Base-by-base conservation (phyloP, 192 early-diverging fungal species). In the Podila epicladia region DNA sequence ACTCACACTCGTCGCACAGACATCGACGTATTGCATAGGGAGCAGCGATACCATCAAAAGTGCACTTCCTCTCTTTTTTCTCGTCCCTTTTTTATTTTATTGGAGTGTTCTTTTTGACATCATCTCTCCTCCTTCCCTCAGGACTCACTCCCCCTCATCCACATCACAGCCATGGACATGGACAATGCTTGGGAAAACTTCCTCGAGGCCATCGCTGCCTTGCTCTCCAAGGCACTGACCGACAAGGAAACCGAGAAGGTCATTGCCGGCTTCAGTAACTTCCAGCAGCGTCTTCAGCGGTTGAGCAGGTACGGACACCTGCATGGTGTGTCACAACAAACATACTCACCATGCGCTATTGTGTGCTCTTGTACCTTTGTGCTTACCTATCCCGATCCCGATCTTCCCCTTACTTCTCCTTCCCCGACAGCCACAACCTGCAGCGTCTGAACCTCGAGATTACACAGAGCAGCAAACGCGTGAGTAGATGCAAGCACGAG, bases 221-320 rank as follows among this genome's bases (percentile, higher is more conserved):
- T 92, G 22, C 84, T 88, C 20, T 89, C 88, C 63, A 84, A 84
- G 61, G 84, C 87, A 65, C 69, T 92, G 64, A 89, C 91, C 22
- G 88, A 90, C 77, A 73, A 82, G 17, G 91, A 92, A 60, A 89
- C 89, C 17, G 91, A 92, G 67, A 70, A 80, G 8, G 77, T 90
- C 19, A 76, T 90, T 13, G 49, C 66, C 0, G 85, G 86, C 13
- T 84, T 92, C 57, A 86, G 74, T 11, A 75, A 74, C 50, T 89
- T 92, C 76, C 88, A 92, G 72, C 78, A 87, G 69, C 86, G 82
- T 24, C 82, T 92, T 22, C 79, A 86, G 67, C 85, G 89, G 48
- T 72, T 90, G 26, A 87, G 80, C 73, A 88, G 87, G 86, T 84
- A 55, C 53, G 4, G 9, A 55, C 20, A 55, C 9, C n/a, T 20